Base-by-base conservation (phyloP, 2,329 filamentous ascomycete genomes). In the Diaporthe sp. region DNA sequence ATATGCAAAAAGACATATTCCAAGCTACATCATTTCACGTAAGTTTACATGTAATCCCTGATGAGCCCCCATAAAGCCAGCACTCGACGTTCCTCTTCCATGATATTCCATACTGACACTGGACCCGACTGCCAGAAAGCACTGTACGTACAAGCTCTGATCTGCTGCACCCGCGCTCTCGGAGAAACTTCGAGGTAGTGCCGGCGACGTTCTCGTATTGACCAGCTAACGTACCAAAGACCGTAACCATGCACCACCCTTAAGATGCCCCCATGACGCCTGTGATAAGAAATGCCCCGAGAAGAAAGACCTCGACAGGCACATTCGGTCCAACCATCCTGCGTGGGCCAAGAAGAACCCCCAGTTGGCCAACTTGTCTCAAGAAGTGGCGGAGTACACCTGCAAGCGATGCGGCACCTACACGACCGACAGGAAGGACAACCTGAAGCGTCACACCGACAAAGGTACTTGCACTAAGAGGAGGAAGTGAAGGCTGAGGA, bases 231-330 rank as follows among this genome's bases (percentile, higher is more conserved):
- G 22, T 4, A 28, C 33, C 10, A 30, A 75, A 42, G 19, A 66
- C 13, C 61, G 61, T 17, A 73, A 10, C 10, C 73, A 74, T 25
- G 19, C 45, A 0, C 60, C 7, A 1, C 55, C 47, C 7, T 6
- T 70, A 4, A 1, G 22, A 12, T 71, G 69, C 58, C 69, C 69
- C 7, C 69, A 40, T 3, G 57, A 64, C 22, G 10, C 15, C 9
- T 72, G 69, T 30, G 6, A 12, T 2, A 33, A 54, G 45, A 64
- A 17, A 13, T 54, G 28, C 4, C 4, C 69, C 3, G 17, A 72
- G 12, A 71, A 71, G 12, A 75, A 54, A n/a, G 64, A 75, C 0
- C 30, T 73, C 12, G 57, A 71, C 13, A 67, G 66, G 7, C 74
- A 73, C 30, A 70, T 75, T 5, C 47, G 35, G 17, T 58, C 25